Percentiles rank a stretch among this genome's conserved stretches.
phyloP scores from a whole-genome alignment of 225 moss, liverwort and hornwort species.

The Polytrichum commune region DNA sequence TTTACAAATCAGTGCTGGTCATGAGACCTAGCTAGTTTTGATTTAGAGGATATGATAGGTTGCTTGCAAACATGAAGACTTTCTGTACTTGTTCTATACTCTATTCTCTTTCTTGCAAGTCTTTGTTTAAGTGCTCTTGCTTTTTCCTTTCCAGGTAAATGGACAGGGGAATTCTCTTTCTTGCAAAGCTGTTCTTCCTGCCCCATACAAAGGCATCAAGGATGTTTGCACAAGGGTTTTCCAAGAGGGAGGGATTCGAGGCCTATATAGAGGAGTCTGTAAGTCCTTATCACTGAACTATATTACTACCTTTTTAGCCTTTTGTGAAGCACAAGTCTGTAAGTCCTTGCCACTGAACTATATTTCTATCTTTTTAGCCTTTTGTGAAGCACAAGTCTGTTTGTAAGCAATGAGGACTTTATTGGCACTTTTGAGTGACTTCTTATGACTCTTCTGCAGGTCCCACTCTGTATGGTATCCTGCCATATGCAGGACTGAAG shows the following conservation, averaged over 20 bases:
- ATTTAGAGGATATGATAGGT: too few species aligned
- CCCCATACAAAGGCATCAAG: conserved; percentile 70
- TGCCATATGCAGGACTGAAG: conserved; percentile 89
- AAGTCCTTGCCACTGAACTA: background rate
- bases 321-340: too few species aligned
- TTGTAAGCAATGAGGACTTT: background rate
- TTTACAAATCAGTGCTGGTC: too few species aligned
- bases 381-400: too few species aligned
- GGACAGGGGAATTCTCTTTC: conserved; percentile 18
- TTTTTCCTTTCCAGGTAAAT: conserved; percentile 26
- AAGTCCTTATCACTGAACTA: conserved; percentile 22
- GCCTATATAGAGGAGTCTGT: conserved; percentile 93
- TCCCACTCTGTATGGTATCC: conserved; percentile 82
- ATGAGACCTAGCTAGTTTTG: too few species aligned
- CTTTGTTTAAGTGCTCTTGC: background rate
- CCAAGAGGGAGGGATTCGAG: conserved; percentile 74
- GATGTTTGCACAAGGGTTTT: conserved; percentile 84
- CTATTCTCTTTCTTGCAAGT: background rate
- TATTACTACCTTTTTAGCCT: too few species aligned
- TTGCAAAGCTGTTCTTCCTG: conserved; percentile 36
- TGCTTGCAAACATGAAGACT: too few species aligned
- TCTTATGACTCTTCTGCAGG: conserved; percentile 40
- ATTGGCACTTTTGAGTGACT: background rate
- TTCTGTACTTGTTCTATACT: background rate
- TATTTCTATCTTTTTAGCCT: too few species aligned